These are phyloP conservation scores for Capronia epimyces DNA, from an alignment of 2,329 filamentous ascomycete genomes.

Conservation along the genomic window DNA sequence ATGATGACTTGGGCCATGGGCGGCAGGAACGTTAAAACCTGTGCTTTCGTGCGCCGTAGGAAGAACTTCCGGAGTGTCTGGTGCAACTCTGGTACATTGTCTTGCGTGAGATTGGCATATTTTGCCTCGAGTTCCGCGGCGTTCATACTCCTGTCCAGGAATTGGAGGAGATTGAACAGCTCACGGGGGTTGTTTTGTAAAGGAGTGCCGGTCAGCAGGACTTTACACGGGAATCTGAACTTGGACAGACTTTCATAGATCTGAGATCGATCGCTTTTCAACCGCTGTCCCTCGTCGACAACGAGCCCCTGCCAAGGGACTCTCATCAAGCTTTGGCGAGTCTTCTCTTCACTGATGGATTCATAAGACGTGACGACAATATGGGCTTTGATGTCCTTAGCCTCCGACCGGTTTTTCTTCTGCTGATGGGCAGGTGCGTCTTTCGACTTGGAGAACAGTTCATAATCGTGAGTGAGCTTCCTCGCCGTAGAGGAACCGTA, in stretches of 20 bases:
- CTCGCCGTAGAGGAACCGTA: conserved; percentile 73
- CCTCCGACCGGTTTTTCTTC: conserved; percentile 22
- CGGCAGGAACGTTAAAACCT: conserved; percentile 85
- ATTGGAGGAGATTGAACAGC: conserved; percentile 93
- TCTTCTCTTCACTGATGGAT: conserved; percentile 68
- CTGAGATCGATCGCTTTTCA: conserved; percentile 86
- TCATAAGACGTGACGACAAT: conserved; percentile 95
- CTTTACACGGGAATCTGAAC: conserved; percentile 73
- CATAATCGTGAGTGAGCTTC: conserved; percentile 71
- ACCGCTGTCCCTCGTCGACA: conserved; percentile 88
- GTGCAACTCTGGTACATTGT: conserved; percentile 76
- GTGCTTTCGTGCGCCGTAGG: conserved; percentile 74
- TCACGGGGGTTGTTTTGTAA: conserved; percentile 81
- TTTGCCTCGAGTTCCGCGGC: conserved; percentile 69
- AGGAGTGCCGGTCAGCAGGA: conserved; percentile 82
- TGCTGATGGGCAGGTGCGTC: conserved; percentile 34
- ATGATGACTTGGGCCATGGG: conserved; percentile 93
- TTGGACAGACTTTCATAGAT: conserved; percentile 69
- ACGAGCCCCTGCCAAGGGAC: conserved; percentile 83
- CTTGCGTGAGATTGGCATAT: conserved; percentile 71
- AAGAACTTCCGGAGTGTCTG: conserved; percentile 71
- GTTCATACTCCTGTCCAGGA: conserved; percentile 68
- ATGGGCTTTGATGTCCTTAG: conserved; percentile 70
- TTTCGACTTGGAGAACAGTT: conserved; percentile 65
- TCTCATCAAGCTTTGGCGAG: conserved; percentile 58